Percentiles rank a stretch among this genome's conserved stretches.
Evolutionary conservation across 1,284 basidiomycete species (phyloP).

Genomic region (Tilletia horrida): DNA sequence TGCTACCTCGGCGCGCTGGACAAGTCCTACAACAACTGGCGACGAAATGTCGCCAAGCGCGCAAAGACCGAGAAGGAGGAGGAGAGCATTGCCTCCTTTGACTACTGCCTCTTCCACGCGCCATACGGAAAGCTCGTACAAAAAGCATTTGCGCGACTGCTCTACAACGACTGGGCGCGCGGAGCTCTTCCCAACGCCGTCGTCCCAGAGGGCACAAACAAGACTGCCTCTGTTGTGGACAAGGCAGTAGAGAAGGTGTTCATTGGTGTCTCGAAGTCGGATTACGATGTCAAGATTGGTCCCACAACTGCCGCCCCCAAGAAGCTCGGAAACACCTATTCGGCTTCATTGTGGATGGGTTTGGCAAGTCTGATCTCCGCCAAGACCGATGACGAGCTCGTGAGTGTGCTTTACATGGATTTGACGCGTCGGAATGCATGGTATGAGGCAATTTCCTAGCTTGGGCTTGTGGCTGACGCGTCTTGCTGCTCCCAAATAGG

Average conservation of each 20-base stretch:
- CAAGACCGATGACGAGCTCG: constrained; percentile 15
- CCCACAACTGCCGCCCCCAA: constrained; percentile 52
- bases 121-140: constrained; percentile 98
- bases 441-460: background rate
- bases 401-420: background rate
- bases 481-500: constrained; percentile 25
- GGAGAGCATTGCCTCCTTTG: constrained; percentile 73
- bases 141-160: constrained; percentile 89
- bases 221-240: constrained; percentile 65
- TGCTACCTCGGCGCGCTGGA: constrained; percentile 94
- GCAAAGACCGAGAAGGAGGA: constrained; percentile 35
- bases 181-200: constrained; percentile 17
- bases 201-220: constrained; percentile 9
- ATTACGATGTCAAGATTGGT: constrained; percentile 43
- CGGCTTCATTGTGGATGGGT: constrained; percentile 91
- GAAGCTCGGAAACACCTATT: constrained; percentile 88
- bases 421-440: background rate
- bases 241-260: constrained; percentile 84
- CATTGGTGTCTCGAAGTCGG: constrained; percentile 40
- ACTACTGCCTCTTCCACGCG: constrained; percentile 77
- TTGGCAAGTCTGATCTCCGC: constrained; percentile 63
- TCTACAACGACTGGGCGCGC: constrained; percentile 74
- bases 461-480: background rate
- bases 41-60: constrained; percentile 71
- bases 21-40: constrained; percentile 79